phyloP scores from a whole-genome alignment of 208 protist genomes.

The Vickermania spadyakhi region DNA sequence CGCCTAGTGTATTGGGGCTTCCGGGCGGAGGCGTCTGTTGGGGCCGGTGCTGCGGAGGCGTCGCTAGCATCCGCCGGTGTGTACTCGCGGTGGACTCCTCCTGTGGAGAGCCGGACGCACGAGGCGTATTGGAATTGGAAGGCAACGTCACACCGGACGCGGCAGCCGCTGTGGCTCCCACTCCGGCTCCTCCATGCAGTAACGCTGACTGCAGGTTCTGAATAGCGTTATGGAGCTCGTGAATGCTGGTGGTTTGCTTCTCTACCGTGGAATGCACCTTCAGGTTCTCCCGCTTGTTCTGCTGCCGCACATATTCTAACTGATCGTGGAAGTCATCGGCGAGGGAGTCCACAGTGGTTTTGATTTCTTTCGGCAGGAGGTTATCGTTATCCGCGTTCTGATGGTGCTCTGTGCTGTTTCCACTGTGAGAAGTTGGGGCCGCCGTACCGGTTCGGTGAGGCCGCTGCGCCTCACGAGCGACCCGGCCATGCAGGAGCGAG shows the following conservation, averaged over 20 bases:
- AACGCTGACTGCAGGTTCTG: not conserved
- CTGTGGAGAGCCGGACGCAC: not conserved
- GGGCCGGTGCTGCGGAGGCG: not conserved
- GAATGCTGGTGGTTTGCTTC: not conserved
- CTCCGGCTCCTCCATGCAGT: not conserved
- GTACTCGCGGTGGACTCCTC: not conserved
- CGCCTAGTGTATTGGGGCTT: not conserved
- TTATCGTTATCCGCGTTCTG: slow-evolving; percentile 5
- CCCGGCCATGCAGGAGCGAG: too few species aligned
- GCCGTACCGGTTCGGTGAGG: too few species aligned
- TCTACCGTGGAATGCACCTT: not conserved
- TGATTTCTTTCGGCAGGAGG: slow-evolving; percentile 2
- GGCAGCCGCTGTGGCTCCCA: too few species aligned
- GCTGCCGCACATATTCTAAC: slow-evolving; percentile 4
- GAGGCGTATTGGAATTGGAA: not conserved
- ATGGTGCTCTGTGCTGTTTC: too few species aligned
- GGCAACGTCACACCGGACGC: not conserved
- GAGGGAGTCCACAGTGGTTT: slow-evolving; percentile 10
- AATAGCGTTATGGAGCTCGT: slow-evolving; percentile 4
- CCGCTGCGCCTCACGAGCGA: too few species aligned
- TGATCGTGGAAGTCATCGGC: slow-evolving; percentile 11
- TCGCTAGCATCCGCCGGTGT: not conserved
- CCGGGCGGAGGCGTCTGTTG: not conserved
- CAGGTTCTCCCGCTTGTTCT: not conserved
- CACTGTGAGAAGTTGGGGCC: too few species aligned